phyloP scores from a whole-genome alignment of 805 yeast species.

The Ogataea parapolymorpha region DNA sequence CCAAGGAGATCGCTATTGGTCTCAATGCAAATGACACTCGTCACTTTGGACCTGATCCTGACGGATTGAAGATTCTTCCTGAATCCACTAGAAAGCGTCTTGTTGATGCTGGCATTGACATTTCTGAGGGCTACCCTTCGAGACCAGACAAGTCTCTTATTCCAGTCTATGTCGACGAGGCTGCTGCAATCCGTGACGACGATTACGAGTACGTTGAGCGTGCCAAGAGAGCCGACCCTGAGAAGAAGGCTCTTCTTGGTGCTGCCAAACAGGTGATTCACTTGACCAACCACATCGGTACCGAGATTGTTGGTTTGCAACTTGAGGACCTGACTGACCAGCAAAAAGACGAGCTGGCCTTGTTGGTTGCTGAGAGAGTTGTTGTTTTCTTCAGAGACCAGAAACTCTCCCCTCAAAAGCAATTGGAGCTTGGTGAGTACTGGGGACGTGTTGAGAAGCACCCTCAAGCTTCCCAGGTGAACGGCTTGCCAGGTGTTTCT shows the following conservation, averaged over 20 bases:
- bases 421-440: constrained; percentile 42
- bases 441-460: constrained; percentile 44
- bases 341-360: constrained; percentile 47
- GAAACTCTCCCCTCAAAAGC: constrained; percentile 42
- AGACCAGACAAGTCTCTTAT: constrained; percentile 34
- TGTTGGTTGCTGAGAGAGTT: constrained; percentile 46
- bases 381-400: constrained; percentile 51
- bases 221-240: constrained; percentile 38
- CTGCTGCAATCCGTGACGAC: constrained; percentile 35
- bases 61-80: constrained; percentile 29
- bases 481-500: constrained; percentile 37
- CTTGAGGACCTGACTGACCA: constrained; percentile 39
- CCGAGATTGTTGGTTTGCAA: constrained; percentile 47
- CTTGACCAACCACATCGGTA: constrained; percentile 46
- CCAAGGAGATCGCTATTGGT: constrained; percentile 14
- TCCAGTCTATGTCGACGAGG: constrained; percentile 41
- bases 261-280: constrained; percentile 41
- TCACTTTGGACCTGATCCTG: constrained; percentile 21
- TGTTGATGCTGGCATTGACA: constrained; percentile 35
- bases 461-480: constrained; percentile 34
- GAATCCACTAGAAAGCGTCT: constrained; percentile 31
- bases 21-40: constrained; percentile 10
- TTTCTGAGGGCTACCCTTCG: constrained; percentile 39
- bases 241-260: constrained; percentile 39
- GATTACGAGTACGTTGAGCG: constrained; percentile 35